Evolutionary conservation across 2,329 filamentous ascomycete species (phyloP), one percentile per base, ranked within the genome.

Genomic region (Phyllosticta citriasiana): DNA sequence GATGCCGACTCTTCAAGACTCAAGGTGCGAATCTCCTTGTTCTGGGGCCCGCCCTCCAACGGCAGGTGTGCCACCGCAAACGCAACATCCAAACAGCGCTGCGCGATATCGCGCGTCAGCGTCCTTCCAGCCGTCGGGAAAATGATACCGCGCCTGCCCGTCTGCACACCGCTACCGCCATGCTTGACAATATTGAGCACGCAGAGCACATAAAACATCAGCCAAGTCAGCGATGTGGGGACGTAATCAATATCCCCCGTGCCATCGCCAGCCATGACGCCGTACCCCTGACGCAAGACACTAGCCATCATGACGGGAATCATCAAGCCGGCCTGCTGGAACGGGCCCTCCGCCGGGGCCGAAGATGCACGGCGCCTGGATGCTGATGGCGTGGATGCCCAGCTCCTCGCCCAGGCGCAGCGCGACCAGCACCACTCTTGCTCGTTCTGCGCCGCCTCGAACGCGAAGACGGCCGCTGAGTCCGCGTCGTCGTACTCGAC

Each of bases 211-310:
- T 62, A 66, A 5, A 65, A 56, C n/a, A 24, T 64, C 62, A 9
- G 65, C 65, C 9, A 67, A 57, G 52, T 68, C 65, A 2, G 60
- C 4, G 1, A 68, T 55, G 35, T 68, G 66, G 8, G 66, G 8
- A 66, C 63, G 57, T 63, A 65, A 52, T 67, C 66, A 25, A 68
- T 65, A n/a, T 65, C 65, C 7, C 63, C 66, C 22, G 61, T 64
- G 33, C 33, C 33, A 6, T 67, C 64, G 27, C 66, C 66, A 6
- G 66, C 55, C 35, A 66, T 67, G 51, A 62, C 66, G 1, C 63
- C 66, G 53, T 68, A 61, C 0, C 66, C 64, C 55, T 66, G 64
- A 51, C 66, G 58, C 4, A 67, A 55, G 16, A 64, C 61, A 27
- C 66, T 66, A 54, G 53, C 57, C 55, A 66, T 53, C 22, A 63